Conservation (phyloP, 768 basidiomycete species). For the Peribolospora baueri region DNA sequence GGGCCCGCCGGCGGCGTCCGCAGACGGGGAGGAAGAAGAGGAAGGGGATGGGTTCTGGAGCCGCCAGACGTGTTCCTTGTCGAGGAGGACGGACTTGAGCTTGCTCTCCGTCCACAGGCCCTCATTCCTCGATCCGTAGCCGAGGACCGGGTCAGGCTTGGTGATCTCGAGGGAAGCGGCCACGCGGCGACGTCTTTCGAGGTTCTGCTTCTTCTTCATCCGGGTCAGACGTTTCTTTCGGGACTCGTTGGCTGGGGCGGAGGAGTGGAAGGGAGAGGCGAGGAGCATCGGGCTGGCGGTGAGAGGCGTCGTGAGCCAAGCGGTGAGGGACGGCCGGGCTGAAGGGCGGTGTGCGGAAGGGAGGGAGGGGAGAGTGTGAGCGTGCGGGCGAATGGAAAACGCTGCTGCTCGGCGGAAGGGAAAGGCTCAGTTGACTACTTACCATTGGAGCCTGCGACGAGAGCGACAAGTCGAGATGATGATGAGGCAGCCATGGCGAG, state of each 20-base stretch:
- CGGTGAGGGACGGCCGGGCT: too few species aligned
- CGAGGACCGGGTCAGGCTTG: slow-evolving; percentile 47
- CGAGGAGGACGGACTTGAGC: slow-evolving; percentile 21
- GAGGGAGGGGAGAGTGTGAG: too few species aligned
- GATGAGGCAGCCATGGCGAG: too few species aligned
- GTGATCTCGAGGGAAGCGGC: slow-evolving; percentile 21
- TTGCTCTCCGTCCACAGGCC: slow-evolving; percentile 41
- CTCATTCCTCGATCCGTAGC: slow-evolving; percentile 39
- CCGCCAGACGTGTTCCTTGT: slow-evolving; percentile 4
- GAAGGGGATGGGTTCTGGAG: slow-evolving; percentile 10
- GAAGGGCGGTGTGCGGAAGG: too few species aligned
- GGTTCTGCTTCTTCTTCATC: slow-evolving; percentile 17
- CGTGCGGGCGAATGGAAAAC: too few species aligned
- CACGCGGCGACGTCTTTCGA: slow-evolving; percentile 26
- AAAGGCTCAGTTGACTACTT: too few species aligned
- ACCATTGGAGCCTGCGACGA: too few species aligned
- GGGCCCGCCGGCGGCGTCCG: slow-evolving; percentile 22
- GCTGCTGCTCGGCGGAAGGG: too few species aligned
- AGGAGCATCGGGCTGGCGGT: neutral
- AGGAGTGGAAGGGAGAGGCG: slow-evolving; percentile 11
- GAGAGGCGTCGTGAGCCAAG: too few species aligned
- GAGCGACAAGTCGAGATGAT: too few species aligned
- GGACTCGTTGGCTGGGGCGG: slow-evolving; percentile 8
- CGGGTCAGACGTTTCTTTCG: slow-evolving; percentile 15
- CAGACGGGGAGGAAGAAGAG: neutral